phyloP scores from a whole-genome alignment of 768 basidiomycete species.

The Multifurca ochricompacta region DNA sequence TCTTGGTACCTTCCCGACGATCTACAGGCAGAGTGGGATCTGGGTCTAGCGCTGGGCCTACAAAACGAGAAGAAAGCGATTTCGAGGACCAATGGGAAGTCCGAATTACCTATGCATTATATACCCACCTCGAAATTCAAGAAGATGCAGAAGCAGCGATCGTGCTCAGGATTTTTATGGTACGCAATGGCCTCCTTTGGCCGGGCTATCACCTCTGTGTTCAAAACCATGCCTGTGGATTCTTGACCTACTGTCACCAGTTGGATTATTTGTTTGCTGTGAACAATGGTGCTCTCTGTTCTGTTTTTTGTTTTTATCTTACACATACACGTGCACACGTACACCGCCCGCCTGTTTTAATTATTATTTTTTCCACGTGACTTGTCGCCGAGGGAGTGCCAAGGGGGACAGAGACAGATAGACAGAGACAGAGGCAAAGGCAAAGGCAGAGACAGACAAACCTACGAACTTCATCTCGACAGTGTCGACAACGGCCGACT shows the following conservation, averaged over 20 bases:
- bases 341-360: not conserved
- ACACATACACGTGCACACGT: not conserved
- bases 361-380: constrained; percentile 17
- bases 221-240: constrained; percentile 2
- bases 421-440: too few relatives aligned
- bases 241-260: not conserved
- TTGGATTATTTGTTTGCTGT: constrained; percentile 2
- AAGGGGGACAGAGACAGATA: too few relatives aligned
- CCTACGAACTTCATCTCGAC: not conserved
- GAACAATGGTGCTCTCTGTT: not conserved
- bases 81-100: not conserved
- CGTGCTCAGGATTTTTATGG: constrained; percentile 17
- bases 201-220: constrained; percentile 9
- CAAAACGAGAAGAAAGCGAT: not conserved
- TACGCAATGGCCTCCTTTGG: constrained; percentile 7
- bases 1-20: constrained; percentile 14
- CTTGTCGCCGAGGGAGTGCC: too few relatives aligned
- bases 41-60: not conserved
- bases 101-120: constrained; percentile 16
- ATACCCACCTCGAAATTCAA: constrained; percentile 11
- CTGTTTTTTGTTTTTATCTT: not conserved
- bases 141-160: constrained; percentile 11
- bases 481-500: not conserved
- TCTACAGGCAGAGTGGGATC: constrained; percentile 11
- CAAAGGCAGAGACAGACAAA: not conserved